Evolutionary conservation across 306 rosid genomes (phyloP), one percentile per base, ranked within the genome.

Genomic region (Fragaria nilgerrensis): DNA sequence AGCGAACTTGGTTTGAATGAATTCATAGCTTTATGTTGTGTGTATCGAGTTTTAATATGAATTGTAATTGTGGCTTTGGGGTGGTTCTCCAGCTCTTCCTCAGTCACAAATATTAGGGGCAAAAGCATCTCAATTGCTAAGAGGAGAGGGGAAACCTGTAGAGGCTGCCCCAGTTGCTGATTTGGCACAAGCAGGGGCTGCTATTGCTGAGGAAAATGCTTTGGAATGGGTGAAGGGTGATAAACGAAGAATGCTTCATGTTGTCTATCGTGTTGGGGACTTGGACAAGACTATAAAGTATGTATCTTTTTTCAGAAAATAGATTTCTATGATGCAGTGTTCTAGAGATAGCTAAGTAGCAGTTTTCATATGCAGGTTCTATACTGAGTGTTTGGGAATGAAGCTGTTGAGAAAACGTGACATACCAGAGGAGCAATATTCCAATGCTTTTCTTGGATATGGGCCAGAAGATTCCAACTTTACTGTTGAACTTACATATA

Each of bases 321-420:
- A 32, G 64, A 16, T 15, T 71, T 76, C 81, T 20, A n/a, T 23
- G 39, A 44, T 32, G 48, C 45, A 3, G 7, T 3, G 48, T 73
- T 36, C 6, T 9, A 27, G 4, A 45, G 55, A 16, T 74, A 56
- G 75, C 70, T 68, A 10, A 67, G 36, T 3, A 44, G 19, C 53
- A n/a, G 63, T 5, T 22, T 32, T 27, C 20, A 13, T 62, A 62
- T 89, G 82, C 89, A 89, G 96, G 78, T 91, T 91, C 86, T 91
- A 89, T 68, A 78, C 79, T 0, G 91, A 91, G 82, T 89, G 93
- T 58, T 84, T 91, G n/a, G 96, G 93, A 66, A 89, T 91, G 96
- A 89, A 89, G 85, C 68, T 91, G 74, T 88, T 91, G 20, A 81
- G 93, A 75, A 81, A 75, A 72, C 91, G 88, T 34, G 93, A 91